phyloP scores from a whole-genome alignment of 805 yeast genomes.

The Ogataea methylovora region DNA sequence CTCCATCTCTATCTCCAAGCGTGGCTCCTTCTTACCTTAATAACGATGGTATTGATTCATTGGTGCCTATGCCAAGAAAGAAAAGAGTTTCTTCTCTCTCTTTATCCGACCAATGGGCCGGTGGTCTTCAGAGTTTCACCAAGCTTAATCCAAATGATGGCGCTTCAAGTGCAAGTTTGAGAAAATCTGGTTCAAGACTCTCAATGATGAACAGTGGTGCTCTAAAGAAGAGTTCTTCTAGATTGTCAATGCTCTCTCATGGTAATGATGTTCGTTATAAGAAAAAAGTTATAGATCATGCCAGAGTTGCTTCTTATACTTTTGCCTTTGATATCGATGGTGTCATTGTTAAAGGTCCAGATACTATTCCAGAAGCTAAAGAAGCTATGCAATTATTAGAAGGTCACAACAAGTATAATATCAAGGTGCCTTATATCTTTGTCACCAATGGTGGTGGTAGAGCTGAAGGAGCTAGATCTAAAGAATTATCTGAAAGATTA shows the following conservation, averaged over 20 bases:
- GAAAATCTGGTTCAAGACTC: slow-evolving; percentile 23
- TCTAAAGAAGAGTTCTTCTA: slow-evolving; percentile 9
- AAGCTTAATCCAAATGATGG: slow-evolving; percentile 7
- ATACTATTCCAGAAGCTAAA: slow-evolving; percentile 73
- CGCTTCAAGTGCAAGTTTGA: slow-evolving; percentile 1
- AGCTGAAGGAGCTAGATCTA: slow-evolving; percentile 67
- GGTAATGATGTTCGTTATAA: slow-evolving; percentile 37
- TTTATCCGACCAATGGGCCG: slow-evolving; percentile 64
- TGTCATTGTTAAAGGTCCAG: slow-evolving; percentile 78
- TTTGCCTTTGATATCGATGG: slow-evolving; percentile 94
- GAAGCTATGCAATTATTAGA: slow-evolving; percentile 66
- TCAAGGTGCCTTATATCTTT: slow-evolving; percentile 74
- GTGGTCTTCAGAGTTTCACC: slow-evolving; percentile 22
- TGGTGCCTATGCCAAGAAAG: slow-evolving; percentile 54
- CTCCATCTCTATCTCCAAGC: background rate
- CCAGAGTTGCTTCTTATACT: slow-evolving; percentile 72
- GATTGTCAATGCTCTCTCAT: slow-evolving; percentile 17
- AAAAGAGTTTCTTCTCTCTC: slow-evolving; percentile 62
- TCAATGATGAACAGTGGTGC: slow-evolving; percentile 7
- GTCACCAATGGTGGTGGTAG: slow-evolving; percentile 93
- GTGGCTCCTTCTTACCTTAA: slow-evolving; percentile 43
- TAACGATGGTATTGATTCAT: slow-evolving; percentile 65
- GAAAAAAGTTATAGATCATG: slow-evolving; percentile 55
- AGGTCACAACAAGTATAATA: slow-evolving; percentile 70
- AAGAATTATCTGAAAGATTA: slow-evolving; percentile 58